Evolutionary conservation across 139 green algal species (phyloP), one percentile per base, ranked within the genome.

Genomic region (Volvox africanus): DNA sequence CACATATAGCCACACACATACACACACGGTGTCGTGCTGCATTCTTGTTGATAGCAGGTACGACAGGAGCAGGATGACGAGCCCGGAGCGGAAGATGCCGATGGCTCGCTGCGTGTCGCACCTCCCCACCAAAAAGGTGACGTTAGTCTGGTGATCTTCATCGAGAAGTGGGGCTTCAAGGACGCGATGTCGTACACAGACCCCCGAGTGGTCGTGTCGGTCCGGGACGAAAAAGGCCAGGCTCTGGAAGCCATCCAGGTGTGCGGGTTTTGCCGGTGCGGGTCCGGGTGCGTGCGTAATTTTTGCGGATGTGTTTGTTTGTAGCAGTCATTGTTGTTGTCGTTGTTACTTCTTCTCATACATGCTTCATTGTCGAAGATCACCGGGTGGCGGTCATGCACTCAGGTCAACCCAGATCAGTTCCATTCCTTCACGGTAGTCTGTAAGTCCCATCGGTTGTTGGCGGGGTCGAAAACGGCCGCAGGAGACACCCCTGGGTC

Each of bases 101-200:
- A 90, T 33, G 92, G 92, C 88, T 92, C 91, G 65, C 87, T 96
- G 65, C 92, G 94, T 18, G 75, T 88, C 1, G 87, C 90, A 62
- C 91, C 90, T 12, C 18, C 76, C 9, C 82, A 92, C 50, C 0
- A 94, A 50, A 69, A 86, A 44, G 92, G 94, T 1, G 94, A 95
- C 44, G 32, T 67, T 3, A 80, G 87, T 17, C 90, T 96, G 28
- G 36, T n/a, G 83, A 91, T 96, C 32, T 85, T 87, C 55, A 90
- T 95, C 62, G 89, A 94, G 3, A 95, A 94, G 33, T 96, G 95
- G 91, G 92, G 93, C n/a, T 93, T 97, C 85, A 97, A 97, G 80
- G 95, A 96, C 67, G 93, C 93, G 0, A 80, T 61, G 18, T 50
- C 21, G 17, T 95, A 95, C 83, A 79, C 88, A 1, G 93, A 96